Evolutionary conservation across 73 alveolate genomes (phyloP).

Genomic region (Diophrys appendiculata): DNA sequence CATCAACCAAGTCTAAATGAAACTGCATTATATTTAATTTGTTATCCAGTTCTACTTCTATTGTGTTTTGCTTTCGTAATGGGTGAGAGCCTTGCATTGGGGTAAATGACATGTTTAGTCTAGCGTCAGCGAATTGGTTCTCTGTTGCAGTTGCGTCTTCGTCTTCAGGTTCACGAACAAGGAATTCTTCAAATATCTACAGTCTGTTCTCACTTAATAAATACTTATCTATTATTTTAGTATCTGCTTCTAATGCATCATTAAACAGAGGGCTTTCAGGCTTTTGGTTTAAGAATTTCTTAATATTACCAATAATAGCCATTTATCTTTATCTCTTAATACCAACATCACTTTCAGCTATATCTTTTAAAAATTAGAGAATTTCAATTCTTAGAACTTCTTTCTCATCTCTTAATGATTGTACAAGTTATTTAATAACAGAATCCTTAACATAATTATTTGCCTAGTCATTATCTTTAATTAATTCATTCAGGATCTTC

Average conservation of each 20-base stretch:
- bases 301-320: neutral
- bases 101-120: no score
- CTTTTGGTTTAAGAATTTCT: neutral
- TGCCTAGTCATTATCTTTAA: conserved; percentile 7
- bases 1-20: conserved; percentile 2
- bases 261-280: neutral
- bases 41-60: neutral
- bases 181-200: neutral
- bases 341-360: conserved; percentile 16
- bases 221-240: neutral
- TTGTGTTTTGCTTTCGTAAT: neutral
- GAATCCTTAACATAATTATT: neutral
- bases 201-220: neutral
- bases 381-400: neutral
- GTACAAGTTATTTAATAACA: neutral
- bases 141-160: neutral
- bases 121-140: neutral
- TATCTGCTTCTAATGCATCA: neutral
- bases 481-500: neutral
- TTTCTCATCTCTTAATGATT: neutral
- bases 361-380: neutral
- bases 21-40: neutral
- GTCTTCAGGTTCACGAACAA: neutral
- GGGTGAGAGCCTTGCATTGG: neutral
- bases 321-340: neutral